A percentile compares a stretch with the other conserved stretches of the same genome.
phyloP scores from a whole-genome alignment of 495 filamentous ascomycete genomes.

The Hypoxylon fragiforme region DNA sequence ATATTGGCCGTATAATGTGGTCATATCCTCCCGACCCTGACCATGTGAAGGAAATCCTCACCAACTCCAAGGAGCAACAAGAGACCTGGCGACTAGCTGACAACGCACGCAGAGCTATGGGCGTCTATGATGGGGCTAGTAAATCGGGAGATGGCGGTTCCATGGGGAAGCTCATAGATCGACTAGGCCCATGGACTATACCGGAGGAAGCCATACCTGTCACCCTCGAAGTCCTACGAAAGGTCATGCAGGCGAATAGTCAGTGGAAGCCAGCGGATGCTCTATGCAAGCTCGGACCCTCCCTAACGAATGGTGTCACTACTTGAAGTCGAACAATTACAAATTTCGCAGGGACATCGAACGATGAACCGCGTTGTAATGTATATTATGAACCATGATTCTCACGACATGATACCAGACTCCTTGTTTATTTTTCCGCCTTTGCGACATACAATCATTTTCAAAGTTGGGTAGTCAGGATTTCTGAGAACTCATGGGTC shows the following conservation, averaged over 20 bases:
- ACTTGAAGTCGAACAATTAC: slow-evolving; percentile 3
- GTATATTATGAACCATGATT: slow-evolving; percentile 38
- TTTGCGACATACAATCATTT: slow-evolving; percentile 10
- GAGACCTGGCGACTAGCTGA: slow-evolving; percentile 32
- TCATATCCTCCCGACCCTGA: slow-evolving; percentile 29
- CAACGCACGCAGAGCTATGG: slow-evolving; percentile 26
- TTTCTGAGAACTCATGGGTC: slow-evolving; percentile 19
- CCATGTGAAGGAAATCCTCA: slow-evolving; percentile 9
- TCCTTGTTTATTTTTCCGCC: slow-evolving; percentile 4
- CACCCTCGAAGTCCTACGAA: slow-evolving; percentile 32
- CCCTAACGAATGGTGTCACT: slow-evolving; percentile 20
- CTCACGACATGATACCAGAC: slow-evolving; percentile 31
- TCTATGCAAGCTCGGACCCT: slow-evolving; percentile 22
- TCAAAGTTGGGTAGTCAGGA: slow-evolving; percentile 7
- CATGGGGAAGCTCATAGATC: slow-evolving; percentile 37
- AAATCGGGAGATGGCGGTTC: slow-evolving; percentile 32
- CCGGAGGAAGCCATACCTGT: slow-evolving; percentile 35
- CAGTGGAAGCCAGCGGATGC: slow-evolving; percentile 32
- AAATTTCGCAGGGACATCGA: background rate
- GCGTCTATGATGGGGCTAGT: slow-evolving; percentile 24
- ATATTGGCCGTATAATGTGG: slow-evolving; percentile 31
- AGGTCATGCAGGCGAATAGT: slow-evolving; percentile 24
- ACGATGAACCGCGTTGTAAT: slow-evolving; percentile 15
- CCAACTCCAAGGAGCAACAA: slow-evolving; percentile 28
- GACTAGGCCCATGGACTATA: slow-evolving; percentile 38